Percentiles rank a stretch among this genome's conserved stretches.
These are phyloP conservation scores for Suillus fuscotomentosus DNA, from an alignment of 768 basidiomycete species.

Conservation along the genomic window DNA sequence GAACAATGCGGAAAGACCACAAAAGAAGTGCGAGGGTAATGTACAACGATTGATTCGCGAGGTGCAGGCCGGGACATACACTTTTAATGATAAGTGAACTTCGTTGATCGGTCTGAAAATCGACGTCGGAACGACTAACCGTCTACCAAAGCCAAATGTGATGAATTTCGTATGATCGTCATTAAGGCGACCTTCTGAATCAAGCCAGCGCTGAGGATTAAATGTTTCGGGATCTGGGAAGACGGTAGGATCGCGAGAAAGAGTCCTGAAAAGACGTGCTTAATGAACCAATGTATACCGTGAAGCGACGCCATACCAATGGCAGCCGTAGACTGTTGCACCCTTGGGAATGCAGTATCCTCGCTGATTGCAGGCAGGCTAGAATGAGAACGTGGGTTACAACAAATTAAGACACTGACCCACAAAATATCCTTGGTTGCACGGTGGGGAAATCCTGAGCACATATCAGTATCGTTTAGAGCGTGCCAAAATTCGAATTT, in stretches of 20 bases:
- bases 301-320: slow-evolving; percentile 20
- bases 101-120: background rate
- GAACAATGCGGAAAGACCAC: slow-evolving; percentile 55
- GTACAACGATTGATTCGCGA: slow-evolving; percentile 44
- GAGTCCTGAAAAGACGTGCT: slow-evolving; percentile 33
- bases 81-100: background rate
- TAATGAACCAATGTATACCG: background rate
- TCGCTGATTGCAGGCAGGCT: slow-evolving; percentile 18
- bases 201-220: slow-evolving; percentile 56
- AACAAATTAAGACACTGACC: slow-evolving; percentile 29
- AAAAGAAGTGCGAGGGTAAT: slow-evolving; percentile 57
- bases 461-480: background rate
- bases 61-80: slow-evolving; percentile 27
- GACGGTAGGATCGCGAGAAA: slow-evolving; percentile 48
- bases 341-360: slow-evolving; percentile 34
- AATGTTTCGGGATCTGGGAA: slow-evolving; percentile 55
- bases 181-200: slow-evolving; percentile 38
- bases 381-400: background rate
- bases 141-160: slow-evolving; percentile 53
- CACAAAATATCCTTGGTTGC: slow-evolving; percentile 62
- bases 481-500: background rate
- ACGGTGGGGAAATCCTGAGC: slow-evolving; percentile 52
- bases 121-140: slow-evolving; percentile 13
- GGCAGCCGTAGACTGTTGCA: slow-evolving; percentile 32
- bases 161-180: slow-evolving; percentile 43